A percentile compares a stretch with the other conserved stretches of the same genome.
Evolutionary conservation across 768 basidiomycete species (phyloP).

Genomic region (Tulasnella sp.): DNA sequence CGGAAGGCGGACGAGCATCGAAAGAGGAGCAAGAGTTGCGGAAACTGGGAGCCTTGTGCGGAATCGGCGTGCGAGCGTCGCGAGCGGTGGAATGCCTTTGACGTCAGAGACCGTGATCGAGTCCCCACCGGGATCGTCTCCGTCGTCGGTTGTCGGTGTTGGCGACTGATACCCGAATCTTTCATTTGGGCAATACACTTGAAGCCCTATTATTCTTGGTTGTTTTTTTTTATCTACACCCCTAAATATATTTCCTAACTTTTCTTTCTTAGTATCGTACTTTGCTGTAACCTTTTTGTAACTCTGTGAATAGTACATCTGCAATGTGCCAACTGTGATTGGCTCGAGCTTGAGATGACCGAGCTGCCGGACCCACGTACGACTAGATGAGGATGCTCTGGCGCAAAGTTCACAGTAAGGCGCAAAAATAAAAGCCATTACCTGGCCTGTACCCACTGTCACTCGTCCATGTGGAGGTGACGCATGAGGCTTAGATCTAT

Average conservation of each 20-base stretch:
- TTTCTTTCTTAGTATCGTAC: background rate
- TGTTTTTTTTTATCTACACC: background rate
- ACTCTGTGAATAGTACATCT: background rate
- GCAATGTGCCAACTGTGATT: background rate
- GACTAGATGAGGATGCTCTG: too few species aligned
- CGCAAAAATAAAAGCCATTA: too few species aligned
- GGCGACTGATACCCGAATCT: background rate
- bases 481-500: too few species aligned
- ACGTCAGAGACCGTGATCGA: slow-evolving; percentile 1
- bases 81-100: slow-evolving; percentile 5
- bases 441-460: too few species aligned
- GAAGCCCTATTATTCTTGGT: background rate
- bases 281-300: background rate
- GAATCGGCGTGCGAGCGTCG: background rate
- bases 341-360: background rate
- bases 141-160: slow-evolving; percentile 1
- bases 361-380: too few species aligned
- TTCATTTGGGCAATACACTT: too few species aligned
- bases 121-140: slow-evolving; percentile 3
- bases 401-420: too few species aligned
- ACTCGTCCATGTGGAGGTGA: too few species aligned
- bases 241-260: background rate
- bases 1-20: slow-evolving; percentile 45
- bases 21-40: slow-evolving; percentile 62
- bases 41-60: slow-evolving; percentile 55